These are phyloP conservation scores for Cardamine chenopodiifolia DNA, from an alignment of 345 rosid species.

Conservation along the genomic window DNA sequence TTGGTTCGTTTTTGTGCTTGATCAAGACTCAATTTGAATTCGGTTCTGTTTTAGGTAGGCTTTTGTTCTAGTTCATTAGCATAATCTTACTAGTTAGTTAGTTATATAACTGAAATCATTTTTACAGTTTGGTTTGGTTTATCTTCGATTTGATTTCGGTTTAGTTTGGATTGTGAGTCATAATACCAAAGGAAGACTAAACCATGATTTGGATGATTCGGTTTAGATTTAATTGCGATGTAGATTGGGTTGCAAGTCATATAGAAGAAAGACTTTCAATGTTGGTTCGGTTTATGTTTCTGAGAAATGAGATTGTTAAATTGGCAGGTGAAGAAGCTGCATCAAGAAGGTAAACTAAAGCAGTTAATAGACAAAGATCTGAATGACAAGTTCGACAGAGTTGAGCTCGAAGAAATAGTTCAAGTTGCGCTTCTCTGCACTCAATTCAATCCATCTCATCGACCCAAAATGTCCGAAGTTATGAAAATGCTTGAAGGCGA, in stretches of 20 bases:
- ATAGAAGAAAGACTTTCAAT: background rate
- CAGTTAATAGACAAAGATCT: slow-evolving; percentile 84
- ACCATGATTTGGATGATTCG: background rate
- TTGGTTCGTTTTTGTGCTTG: background rate
- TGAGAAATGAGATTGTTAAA: slow-evolving; percentile 2
- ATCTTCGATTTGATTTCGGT: background rate
- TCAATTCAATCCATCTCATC: slow-evolving; percentile 62
- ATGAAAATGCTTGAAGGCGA: slow-evolving; percentile 85
- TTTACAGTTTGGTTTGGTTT: background rate
- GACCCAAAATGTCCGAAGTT: slow-evolving; percentile 86
- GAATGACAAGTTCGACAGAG: slow-evolving; percentile 55
- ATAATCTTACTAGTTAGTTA: background rate
- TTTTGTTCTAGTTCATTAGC: background rate
- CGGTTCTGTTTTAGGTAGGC: background rate
- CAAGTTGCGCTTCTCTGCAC: slow-evolving; percentile 86
- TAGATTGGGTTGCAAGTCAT: background rate
- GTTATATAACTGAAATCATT: background rate
- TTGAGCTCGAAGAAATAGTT: slow-evolving; percentile 76
- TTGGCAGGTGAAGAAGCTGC: slow-evolving; percentile 89
- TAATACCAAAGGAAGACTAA: background rate
- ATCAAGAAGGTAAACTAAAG: slow-evolving; percentile 73
- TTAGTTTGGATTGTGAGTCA: background rate
- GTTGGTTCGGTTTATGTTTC: background rate
- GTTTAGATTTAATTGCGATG: too few relatives aligned
- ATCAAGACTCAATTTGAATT: background rate